Conservation (phyloP, 2,329 filamentous ascomycete species). For the Parastagonospora avenae region DNA sequence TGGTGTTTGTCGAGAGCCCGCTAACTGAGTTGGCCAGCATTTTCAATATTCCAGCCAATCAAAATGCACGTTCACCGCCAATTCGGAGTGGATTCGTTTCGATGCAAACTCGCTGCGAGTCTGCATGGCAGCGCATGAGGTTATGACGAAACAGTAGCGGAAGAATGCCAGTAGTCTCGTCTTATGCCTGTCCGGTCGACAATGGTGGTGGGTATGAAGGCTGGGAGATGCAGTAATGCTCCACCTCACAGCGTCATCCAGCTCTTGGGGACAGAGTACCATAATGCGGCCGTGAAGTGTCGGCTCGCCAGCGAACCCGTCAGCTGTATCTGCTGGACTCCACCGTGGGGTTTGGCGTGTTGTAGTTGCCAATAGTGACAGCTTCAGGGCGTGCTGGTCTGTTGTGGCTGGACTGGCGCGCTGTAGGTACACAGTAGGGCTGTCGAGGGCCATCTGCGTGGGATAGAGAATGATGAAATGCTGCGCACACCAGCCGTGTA, state of each 20-base stretch:
- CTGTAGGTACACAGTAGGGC: slow-evolving; percentile 7
- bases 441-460: slow-evolving; percentile 9
- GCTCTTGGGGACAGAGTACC: slow-evolving; percentile 8
- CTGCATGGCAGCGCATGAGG: slow-evolving; percentile 16
- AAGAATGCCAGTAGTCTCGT: slow-evolving; percentile 9
- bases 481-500: slow-evolving; percentile 20
- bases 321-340: slow-evolving; percentile 21
- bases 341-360: slow-evolving; percentile 23
- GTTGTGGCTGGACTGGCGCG: slow-evolving; percentile 25
- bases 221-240: slow-evolving; percentile 15
- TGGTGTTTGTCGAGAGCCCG: slow-evolving; percentile 21
- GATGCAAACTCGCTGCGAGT: slow-evolving; percentile 37
- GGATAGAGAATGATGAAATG: slow-evolving; percentile 19
- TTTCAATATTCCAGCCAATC: slow-evolving; percentile 34
- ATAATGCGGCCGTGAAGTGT: slow-evolving; percentile 15
- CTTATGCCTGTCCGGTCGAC: slow-evolving; percentile 3
- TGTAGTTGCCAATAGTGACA: slow-evolving; percentile 8
- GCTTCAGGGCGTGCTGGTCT: slow-evolving; percentile 23
- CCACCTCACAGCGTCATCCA: slow-evolving; percentile 13
- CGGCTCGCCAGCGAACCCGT: slow-evolving; percentile 11
- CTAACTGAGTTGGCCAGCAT: slow-evolving; percentile 29
- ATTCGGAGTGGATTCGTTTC: slow-evolving; percentile 26
- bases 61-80: slow-evolving; percentile 40
- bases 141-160: slow-evolving; percentile 29
- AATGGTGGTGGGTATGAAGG: slow-evolving; percentile 7